These are phyloP conservation scores for Trichoderma gracile DNA, from an alignment of 2,329 filamentous ascomycete genomes.

Conservation along the genomic window DNA sequence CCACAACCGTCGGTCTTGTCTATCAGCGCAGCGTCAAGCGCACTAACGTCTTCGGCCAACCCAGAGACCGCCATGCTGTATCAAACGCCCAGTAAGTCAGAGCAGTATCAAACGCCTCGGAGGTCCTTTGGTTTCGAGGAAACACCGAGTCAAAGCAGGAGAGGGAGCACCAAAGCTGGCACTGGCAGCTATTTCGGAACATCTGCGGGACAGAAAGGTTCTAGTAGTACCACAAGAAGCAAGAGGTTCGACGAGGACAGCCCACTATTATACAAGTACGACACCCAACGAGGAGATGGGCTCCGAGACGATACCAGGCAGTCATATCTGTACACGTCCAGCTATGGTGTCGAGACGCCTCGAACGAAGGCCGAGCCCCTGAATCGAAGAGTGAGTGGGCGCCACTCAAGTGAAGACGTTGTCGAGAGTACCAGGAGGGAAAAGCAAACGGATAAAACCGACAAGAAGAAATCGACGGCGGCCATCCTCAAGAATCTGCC, in stretches of 20 bases:
- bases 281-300: not conserved
- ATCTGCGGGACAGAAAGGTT: slow-evolving; percentile 1
- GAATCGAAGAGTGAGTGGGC: slow-evolving; percentile 37
- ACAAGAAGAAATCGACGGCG: slow-evolving; percentile 63
- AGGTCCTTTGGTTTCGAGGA: not conserved
- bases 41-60: slow-evolving; percentile 43
- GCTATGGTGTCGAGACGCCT: slow-evolving; percentile 35
- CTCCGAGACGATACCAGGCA: not conserved
- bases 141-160: not conserved
- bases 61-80: slow-evolving; percentile 30
- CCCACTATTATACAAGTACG: slow-evolving; percentile 2
- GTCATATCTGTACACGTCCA: slow-evolving; percentile 20
- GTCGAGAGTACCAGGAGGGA: slow-evolving; percentile 27
- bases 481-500: slow-evolving; percentile 75
- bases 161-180: not conserved
- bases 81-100: slow-evolving; percentile 8
- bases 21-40: slow-evolving; percentile 58
- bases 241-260: not conserved
- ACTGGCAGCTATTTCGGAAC: not conserved
- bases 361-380: not conserved
- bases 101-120: not conserved
- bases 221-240: slow-evolving; percentile 4
- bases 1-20: slow-evolving; percentile 50
- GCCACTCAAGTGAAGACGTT: slow-evolving; percentile 46
- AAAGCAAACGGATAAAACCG: slow-evolving; percentile 40